Evolutionary conservation across 192 early-diverging fungal species (phyloP).

Genomic region (Backusella luteola): DNA sequence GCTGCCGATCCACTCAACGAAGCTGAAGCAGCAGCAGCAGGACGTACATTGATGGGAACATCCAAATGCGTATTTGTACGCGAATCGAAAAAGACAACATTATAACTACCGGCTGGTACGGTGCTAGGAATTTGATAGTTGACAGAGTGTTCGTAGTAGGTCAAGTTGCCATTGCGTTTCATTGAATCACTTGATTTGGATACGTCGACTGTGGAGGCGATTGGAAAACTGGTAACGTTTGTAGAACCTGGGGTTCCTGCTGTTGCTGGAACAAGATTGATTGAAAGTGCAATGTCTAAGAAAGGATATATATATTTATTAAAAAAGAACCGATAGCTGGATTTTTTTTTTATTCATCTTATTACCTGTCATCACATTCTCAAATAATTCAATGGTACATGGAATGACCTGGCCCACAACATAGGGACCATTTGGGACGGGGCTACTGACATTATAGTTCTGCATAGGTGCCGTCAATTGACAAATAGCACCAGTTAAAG

Average conservation of each 20-base stretch:
- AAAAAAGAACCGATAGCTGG: not conserved
- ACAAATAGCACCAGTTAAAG: slow-evolving; percentile 11
- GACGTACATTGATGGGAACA: slow-evolving; percentile 27
- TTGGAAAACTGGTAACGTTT: slow-evolving; percentile 1
- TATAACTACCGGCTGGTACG: slow-evolving; percentile 27
- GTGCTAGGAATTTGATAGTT: slow-evolving; percentile 33
- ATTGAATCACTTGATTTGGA: slow-evolving; percentile 10
- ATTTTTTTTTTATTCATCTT: not conserved
- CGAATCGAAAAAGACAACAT: slow-evolving; percentile 33
- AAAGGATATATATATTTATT: not conserved
- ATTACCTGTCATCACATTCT: slow-evolving; percentile 27
- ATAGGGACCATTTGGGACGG: slow-evolving; percentile 29
- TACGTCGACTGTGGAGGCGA: slow-evolving; percentile 27
- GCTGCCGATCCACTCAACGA: not conserved
- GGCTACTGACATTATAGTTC: slow-evolving; percentile 34
- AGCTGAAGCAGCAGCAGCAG: slow-evolving; percentile 12
- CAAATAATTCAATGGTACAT: slow-evolving; percentile 26
- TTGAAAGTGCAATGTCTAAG: slow-evolving; percentile 22
- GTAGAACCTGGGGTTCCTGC: slow-evolving; percentile 1
- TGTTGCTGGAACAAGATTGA: slow-evolving; percentile 11
- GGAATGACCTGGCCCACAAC: slow-evolving; percentile 29
- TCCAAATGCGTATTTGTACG: slow-evolving; percentile 21
- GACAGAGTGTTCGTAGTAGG: slow-evolving; percentile 26
- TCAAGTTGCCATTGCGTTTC: slow-evolving; percentile 19
- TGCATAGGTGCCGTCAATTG: slow-evolving; percentile 21